phyloP scores from a whole-genome alignment of 257 asterid species.

The Paraleonurus japonicus region DNA sequence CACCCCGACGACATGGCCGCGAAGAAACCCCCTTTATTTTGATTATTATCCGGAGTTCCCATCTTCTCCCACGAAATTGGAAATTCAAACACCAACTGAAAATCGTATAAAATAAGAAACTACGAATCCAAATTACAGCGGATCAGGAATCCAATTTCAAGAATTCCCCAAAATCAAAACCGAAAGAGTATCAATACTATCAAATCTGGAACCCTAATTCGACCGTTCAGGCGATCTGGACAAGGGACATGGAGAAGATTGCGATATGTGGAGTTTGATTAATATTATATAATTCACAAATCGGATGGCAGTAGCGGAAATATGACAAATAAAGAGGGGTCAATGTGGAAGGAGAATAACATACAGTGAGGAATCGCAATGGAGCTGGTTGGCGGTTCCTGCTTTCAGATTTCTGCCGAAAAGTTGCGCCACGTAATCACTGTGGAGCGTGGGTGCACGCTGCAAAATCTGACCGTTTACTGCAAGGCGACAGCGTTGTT shows the following conservation, averaged over 20 bases:
- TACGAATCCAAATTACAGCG: background rate
- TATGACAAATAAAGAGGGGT: background rate
- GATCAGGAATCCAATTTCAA: constrained; percentile 7
- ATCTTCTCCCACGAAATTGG: constrained; percentile 30
- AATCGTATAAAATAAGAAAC: background rate
- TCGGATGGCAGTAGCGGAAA: constrained; percentile 16
- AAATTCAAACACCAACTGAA: constrained; percentile 17
- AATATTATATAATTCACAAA: background rate
- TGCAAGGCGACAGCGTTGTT: background rate
- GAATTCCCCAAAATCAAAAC: constrained; percentile 9
- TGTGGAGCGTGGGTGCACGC: constrained; percentile 14
- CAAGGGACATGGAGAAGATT: background rate
- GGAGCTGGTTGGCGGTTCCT: constrained; percentile 30
- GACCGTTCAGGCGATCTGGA: constrained; percentile 24
- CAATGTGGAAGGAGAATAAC: background rate
- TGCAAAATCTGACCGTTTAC: background rate
- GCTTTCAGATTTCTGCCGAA: background rate
- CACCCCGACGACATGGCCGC: constrained; percentile 63
- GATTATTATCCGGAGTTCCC: constrained; percentile 52
- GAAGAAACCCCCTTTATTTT: constrained; percentile 64
- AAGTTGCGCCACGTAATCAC: background rate
- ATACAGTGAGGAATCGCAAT: constrained; percentile 23
- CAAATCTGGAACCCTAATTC: constrained; percentile 33
- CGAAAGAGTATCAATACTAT: background rate
- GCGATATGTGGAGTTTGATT: background rate